Base-by-base conservation (phyloP, 2,329 filamentous ascomycete genomes). In the Cryphonectria japonica region DNA sequence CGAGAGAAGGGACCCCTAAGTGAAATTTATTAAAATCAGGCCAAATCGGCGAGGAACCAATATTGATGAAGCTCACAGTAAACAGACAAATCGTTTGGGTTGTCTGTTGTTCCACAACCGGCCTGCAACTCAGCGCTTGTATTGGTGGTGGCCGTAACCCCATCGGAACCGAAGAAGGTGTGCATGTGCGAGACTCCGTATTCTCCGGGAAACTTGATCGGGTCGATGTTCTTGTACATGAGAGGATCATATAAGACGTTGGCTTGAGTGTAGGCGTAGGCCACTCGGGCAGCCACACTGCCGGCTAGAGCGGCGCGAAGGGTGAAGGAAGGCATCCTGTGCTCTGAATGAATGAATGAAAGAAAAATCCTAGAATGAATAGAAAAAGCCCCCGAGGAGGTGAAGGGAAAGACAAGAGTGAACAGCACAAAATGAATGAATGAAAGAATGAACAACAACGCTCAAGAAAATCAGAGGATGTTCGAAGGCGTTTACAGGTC, bases 81-180 rank as follows among this genome's bases (percentile, higher is more conserved):
- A 26, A 76, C 69, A 13, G 76, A 78, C n/a, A 78, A 67, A 54
- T 78, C 77, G 57, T 78, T 78, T 32, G 77, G 77, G 73, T 78
- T 78, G 43, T 78, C 75, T 50, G 75, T 73, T 1, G 72, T 76
- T 9, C 76, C 74, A 67, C 77, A 78, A 13, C 77, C 76, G 46
- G 73, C 71, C 66, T 77, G 76, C 26, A 78, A 71, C 52, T 79
- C 76, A n/a, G 77, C 76, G 34, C 77, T 79, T 34, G 77, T 77
- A 41, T 75, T 77, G 26, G 78, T 79, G 72, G 76, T 73, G 72
- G 76, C 72, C 1, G 77, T 81, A 32, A 79, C 73, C 46, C 74
- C 77, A 63, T 80, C 79, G 65, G 79, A 80, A 57, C 80, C 80
- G 71, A 81, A 81, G 74, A 79, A 80, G 13, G 78, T 78, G 74